Evolutionary conservation across 371 early-diverging fungal species (phyloP).

Genomic region (Lichtheimia ornata): DNA sequence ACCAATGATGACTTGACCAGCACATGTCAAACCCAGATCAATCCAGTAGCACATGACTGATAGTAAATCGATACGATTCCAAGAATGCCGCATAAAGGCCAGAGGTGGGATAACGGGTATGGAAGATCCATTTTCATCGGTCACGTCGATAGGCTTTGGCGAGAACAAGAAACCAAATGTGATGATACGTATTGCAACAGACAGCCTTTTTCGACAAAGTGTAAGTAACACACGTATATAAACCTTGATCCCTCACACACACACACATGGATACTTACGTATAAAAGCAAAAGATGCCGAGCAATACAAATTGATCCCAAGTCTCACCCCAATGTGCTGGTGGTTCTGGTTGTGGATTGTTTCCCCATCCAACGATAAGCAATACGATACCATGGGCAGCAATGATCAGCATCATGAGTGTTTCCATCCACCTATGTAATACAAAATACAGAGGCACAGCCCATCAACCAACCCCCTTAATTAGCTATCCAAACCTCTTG

Average conservation of each 20-base stretch:
- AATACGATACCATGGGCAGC: conserved; percentile 49
- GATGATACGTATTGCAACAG: conserved; percentile 42
- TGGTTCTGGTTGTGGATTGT: conserved; percentile 28
- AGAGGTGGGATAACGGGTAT: conserved; percentile 13
- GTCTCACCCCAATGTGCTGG: conserved; percentile 48
- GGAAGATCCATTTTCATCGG: background rate
- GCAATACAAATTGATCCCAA: conserved; percentile 59
- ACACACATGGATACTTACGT: conserved; percentile 43
- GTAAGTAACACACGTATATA: no score
- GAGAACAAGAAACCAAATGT: conserved; percentile 59
- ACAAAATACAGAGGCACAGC: no score
- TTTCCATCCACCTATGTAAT: conserved; percentile 56
- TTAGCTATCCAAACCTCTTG: no score
- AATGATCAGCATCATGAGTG: conserved; percentile 54
- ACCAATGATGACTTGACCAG: conserved; percentile 33
- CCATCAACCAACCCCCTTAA: no score
- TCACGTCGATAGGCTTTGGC: conserved; percentile 15
- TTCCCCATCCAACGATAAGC: conserved; percentile 47
- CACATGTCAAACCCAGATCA: conserved; percentile 46
- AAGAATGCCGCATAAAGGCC: conserved; percentile 66
- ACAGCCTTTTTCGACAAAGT: no score
- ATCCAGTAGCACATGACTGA: conserved; percentile 65
- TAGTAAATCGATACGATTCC: conserved; percentile 69
- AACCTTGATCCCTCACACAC: no score
- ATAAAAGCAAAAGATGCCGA: conserved; percentile 57